These are phyloP conservation scores for Pholiota molesta DNA, from an alignment of 768 basidiomycete species.

Conservation along the genomic window DNA sequence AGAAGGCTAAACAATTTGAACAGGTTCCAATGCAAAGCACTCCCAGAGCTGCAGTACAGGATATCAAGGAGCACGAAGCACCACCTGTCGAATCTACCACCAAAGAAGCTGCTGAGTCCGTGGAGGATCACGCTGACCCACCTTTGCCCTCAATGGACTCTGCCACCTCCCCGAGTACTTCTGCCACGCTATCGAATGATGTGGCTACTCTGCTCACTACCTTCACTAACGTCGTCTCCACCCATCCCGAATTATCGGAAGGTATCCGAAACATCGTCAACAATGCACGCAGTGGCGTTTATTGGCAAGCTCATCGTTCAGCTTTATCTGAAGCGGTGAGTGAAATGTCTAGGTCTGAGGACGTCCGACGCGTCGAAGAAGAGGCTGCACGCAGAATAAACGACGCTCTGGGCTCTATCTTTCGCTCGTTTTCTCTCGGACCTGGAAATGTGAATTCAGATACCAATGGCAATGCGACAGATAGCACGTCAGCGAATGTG, in stretches of 20 bases:
- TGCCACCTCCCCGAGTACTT: constrained; percentile 44
- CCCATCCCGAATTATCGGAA: constrained; percentile 75
- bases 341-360: constrained; percentile 51
- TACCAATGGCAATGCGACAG: constrained; percentile 8
- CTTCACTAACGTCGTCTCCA: constrained; percentile 54
- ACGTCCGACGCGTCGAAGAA: constrained; percentile 55
- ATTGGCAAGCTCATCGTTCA: constrained; percentile 69
- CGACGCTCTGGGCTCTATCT: constrained; percentile 61
- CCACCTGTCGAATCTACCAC: neutral
- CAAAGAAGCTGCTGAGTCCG: constrained; percentile 1
- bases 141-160: constrained; percentile 33
- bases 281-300: constrained; percentile 65
- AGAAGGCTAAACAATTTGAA: neutral
- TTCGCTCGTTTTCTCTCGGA: constrained; percentile 51
- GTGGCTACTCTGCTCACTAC: constrained; percentile 61
- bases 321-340: constrained; percentile 60
- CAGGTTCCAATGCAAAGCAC: constrained; percentile 38
- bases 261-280: constrained; percentile 63
- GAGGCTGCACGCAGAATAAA: constrained; percentile 67
- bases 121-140: constrained; percentile 35
- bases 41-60: constrained; percentile 30
- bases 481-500: neutral
- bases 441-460: neutral
- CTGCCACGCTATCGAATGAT: constrained; percentile 58
- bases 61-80: constrained; percentile 17